Percentiles rank a stretch among this genome's conserved stretches.
These are phyloP conservation scores for Allium sativum DNA, from an alignment of 106 monocot species.

Conservation along the genomic window DNA sequence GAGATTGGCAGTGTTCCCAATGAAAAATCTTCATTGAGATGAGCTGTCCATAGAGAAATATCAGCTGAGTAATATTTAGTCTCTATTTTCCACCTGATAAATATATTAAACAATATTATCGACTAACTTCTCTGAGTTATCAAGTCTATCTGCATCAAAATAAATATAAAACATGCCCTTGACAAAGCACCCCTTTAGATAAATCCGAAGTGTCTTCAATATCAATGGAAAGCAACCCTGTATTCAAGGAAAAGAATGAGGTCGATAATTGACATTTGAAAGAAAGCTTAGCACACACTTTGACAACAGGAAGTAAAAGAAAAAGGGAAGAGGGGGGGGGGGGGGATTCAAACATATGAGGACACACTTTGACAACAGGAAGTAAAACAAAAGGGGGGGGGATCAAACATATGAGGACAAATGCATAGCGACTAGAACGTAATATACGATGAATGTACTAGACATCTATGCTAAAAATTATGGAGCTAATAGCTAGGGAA, in stretches of 20 bases:
- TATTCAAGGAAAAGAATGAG: constrained; percentile 8
- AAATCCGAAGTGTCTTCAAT: constrained; percentile 53
- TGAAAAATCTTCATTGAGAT: constrained; percentile 66
- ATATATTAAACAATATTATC: constrained; percentile 7
- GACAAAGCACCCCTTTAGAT: constrained; percentile 50
- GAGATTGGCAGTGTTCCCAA: constrained; percentile 26
- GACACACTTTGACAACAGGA: no score
- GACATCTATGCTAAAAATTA: no score
- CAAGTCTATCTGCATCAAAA: background rate
- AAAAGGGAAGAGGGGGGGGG: no score
- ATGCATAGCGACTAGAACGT: background rate
- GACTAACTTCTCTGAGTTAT: no score
- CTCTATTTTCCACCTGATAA: constrained; percentile 84
- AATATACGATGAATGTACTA: no score
- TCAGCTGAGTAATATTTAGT: constrained; percentile 96
- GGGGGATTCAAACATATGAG: no score
- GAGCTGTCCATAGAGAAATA: constrained; percentile 74
- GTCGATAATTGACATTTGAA: background rate
- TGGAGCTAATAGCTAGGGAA: no score
- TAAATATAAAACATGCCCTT: constrained; percentile 37
- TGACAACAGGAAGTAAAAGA: background rate
- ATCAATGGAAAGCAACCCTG: constrained; percentile 81
- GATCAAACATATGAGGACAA: background rate
- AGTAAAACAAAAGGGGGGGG: no score
- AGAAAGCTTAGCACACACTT: background rate